Base-by-base conservation (phyloP, 2,329 filamentous ascomycete genomes). In the Fusarium sp. region DNA sequence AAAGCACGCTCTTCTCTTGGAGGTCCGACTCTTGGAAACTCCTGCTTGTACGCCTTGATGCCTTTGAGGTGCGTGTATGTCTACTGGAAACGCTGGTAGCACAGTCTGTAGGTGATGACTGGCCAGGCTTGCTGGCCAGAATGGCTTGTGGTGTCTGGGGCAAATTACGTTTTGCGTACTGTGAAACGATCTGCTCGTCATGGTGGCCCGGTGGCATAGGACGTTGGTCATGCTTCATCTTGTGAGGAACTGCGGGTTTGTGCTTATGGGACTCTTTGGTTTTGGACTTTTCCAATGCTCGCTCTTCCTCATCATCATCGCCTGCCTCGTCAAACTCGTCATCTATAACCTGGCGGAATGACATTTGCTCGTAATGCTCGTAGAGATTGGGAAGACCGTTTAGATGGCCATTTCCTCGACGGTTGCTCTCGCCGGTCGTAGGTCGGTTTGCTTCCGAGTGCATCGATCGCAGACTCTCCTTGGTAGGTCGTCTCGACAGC, bases 321-420 rank as follows among this genome's bases (percentile, higher is more conserved):
- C 65, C 65, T 3, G 35, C 19, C 11, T 46, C 46, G 7, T 52
- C 53, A 35, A 66, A 9, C 11, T 68, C 62, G 23, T 71, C 65
- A 15, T 72, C 69, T 35, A 77, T 69, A 3, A 79, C 71, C 35
- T 81, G 72, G 13, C 79, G 79, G 53, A 83, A 80, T 0, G 82
- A 80, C 76, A 81, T 81, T 62, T 84, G 79, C 69, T 86, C 84
- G 65, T 87, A 86, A 65, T 86, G 82, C 51, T 84, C 76, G 65
- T 86, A 86, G 4, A 87, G 73, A 48, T 80, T 80, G 38, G 82
- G 76, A 19, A 85, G 70, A 3, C 78, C 79, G 14, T 74, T 71
- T 3, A 76, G 66, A 72, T 73, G 64, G 41, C 65, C 46, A 29
- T 62, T 58, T 9, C 38, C 53, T 45, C 65, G 63, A 23, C 55